Base-by-base conservation (phyloP, 1,284 basidiomycete genomes). In the Coriolopsis trogii region DNA sequence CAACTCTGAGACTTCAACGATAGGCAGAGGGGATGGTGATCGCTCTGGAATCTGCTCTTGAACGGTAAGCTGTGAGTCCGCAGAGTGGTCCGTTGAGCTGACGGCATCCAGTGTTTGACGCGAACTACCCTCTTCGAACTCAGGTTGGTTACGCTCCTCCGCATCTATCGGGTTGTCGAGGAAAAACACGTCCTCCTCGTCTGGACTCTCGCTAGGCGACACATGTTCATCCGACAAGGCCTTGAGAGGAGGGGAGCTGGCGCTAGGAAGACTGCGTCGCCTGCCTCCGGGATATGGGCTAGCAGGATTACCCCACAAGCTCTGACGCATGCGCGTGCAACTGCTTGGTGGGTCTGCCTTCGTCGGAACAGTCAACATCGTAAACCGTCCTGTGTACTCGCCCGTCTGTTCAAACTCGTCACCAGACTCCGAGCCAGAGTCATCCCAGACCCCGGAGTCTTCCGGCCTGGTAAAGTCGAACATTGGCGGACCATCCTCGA, bases 311-410 rank as follows among this genome's bases (percentile, higher is more conserved):
- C 87, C 86, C 87, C 87, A 89, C 21, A 72, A 67, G 30, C 81
- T 78, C 66, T 77, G 77, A 33, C 78, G 72, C 13, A 65, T 70
- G 33, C 69, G 70, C 10, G 81, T 82, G 13, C 69, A 70, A 57
- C 80, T 84, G 50, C 78, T 83, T 2, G 85, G 83, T 1, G 87
- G 85, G 57, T 86, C 87, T n/a, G 67, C 68, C 69, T 87, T 89
- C 13, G 82, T 87, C 13, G 76, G 80, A 4, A 85, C 74, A 8
- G 64, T 70, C 52, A 82, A 61, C 46, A 76, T 73, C 61, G 69
- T 78, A 70, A 79, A 89, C 36, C 71, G 74, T 3, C 85, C 87
- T 1, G 85, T 89, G 60, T 78, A 88, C 56, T 87, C 84, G 12
- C 85, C 84, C 55, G 79, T 60, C 28, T 67, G 66, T 39, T 70